These are phyloP conservation scores for Tetraselmis striata DNA, from an alignment of 139 green algal species.

Conservation along the genomic window DNA sequence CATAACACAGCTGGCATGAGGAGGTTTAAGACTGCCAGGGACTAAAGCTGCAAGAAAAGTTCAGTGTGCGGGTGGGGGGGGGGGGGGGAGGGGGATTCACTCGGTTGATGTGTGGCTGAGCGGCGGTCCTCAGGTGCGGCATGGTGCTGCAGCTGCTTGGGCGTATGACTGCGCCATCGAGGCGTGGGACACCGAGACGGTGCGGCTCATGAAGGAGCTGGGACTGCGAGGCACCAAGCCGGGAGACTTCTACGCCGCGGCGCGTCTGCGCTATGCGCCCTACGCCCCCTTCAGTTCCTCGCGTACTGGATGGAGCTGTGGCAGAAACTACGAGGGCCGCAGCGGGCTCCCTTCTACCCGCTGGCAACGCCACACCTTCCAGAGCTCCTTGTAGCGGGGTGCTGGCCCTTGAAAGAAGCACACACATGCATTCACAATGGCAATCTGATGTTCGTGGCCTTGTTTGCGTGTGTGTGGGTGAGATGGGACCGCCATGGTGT, in stretches of 20 bases:
- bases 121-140: too few species aligned
- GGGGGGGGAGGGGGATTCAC: too few species aligned
- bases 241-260: background rate
- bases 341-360: background rate
- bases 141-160: background rate
- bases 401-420: too few species aligned
- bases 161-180: background rate
- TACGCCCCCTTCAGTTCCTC: background rate
- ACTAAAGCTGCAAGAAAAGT: too few species aligned
- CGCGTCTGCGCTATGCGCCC: background rate
- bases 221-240: background rate
- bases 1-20: too few species aligned
- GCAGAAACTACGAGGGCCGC: background rate
- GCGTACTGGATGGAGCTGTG: background rate
- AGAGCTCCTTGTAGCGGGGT: background rate
- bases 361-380: background rate
- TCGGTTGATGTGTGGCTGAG: too few species aligned
- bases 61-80: too few species aligned
- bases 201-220: background rate
- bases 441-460: too few species aligned
- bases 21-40: too few species aligned
- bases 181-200: background rate
- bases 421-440: too few species aligned
- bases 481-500: too few species aligned
- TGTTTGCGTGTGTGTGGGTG: too few species aligned